Evolutionary conservation across 176 grass and related monocot species (phyloP).

Genomic region (Hsuehochloa calcarea): DNA sequence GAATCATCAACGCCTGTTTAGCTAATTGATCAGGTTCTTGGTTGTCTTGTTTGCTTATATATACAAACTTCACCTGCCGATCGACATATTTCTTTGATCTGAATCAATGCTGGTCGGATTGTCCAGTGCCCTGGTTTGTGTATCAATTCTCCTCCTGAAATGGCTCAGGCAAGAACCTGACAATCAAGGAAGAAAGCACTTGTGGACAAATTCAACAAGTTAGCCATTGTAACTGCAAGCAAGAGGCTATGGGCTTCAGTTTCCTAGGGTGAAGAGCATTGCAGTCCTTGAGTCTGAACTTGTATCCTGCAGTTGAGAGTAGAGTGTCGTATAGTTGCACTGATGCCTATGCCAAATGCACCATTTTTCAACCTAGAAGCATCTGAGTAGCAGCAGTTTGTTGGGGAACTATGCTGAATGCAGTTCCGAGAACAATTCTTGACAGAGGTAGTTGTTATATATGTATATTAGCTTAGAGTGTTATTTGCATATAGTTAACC

Average conservation of each 20-base stretch:
- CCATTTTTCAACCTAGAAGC: neutral
- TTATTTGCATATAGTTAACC: too few species aligned
- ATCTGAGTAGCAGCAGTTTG: neutral
- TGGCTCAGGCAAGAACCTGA: too few species aligned
- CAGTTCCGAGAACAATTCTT: too few species aligned
- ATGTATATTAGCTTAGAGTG: too few species aligned
- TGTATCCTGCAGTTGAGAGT: neutral
- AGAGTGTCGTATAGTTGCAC: neutral
- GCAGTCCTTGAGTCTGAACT: neutral
- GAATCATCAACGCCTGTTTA: neutral
- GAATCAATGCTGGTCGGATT: too few species aligned
- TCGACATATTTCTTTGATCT: too few species aligned
- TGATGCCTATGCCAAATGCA: neutral
- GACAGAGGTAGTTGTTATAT: too few species aligned
- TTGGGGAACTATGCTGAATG: neutral
- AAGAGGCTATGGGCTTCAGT: neutral
- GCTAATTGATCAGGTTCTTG: neutral
- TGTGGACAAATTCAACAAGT: neutral
- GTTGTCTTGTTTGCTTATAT: neutral
- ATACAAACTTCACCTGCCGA: neutral
- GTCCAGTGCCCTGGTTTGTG: too few species aligned
- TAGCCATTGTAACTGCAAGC: neutral
- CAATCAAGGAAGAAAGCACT: too few species aligned
- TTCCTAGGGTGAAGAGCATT: neutral
- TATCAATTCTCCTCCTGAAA: too few species aligned